Conservation (phyloP, 148 eudicot species). For the Silene latifolia region DNA sequence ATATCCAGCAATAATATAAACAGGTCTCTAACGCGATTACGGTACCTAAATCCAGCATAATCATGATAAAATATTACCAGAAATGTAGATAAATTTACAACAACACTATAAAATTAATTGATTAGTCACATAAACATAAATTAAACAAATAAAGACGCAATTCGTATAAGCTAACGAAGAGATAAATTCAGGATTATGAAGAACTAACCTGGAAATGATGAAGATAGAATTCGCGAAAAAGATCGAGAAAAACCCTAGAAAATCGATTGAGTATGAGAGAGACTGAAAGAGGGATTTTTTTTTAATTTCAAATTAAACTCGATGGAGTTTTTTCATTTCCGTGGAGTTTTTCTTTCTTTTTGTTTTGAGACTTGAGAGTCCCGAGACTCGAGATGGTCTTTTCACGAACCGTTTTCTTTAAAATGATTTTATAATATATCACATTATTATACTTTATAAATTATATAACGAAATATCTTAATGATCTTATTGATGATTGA, state of each 20-base stretch:
- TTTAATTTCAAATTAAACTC: background rate
- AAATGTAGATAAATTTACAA: background rate
- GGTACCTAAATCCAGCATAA: background rate
- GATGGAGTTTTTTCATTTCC: too few species aligned
- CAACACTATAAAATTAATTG: background rate
- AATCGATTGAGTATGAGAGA: conserved; percentile 5
- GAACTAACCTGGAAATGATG: background rate
- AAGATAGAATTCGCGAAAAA: background rate
- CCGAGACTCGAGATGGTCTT: too few species aligned
- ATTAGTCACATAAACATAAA: background rate
- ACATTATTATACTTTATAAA: too few species aligned
- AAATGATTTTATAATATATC: too few species aligned
- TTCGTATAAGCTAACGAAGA: background rate
- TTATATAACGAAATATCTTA: too few species aligned
- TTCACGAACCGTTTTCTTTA: too few species aligned
- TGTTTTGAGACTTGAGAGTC: too few species aligned
- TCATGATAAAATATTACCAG: background rate
- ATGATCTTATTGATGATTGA: too few species aligned
- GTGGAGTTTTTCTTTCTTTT: too few species aligned
- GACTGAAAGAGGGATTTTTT: background rate
- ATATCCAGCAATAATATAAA: background rate
- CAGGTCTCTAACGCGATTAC: background rate
- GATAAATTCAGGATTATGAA: background rate
- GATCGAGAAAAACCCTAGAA: conserved; percentile 20
- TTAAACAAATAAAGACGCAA: background rate